Evolutionary conservation across 1,139 yeast genomes (phyloP).

Genomic region (Sugiyamaella paludigena): DNA sequence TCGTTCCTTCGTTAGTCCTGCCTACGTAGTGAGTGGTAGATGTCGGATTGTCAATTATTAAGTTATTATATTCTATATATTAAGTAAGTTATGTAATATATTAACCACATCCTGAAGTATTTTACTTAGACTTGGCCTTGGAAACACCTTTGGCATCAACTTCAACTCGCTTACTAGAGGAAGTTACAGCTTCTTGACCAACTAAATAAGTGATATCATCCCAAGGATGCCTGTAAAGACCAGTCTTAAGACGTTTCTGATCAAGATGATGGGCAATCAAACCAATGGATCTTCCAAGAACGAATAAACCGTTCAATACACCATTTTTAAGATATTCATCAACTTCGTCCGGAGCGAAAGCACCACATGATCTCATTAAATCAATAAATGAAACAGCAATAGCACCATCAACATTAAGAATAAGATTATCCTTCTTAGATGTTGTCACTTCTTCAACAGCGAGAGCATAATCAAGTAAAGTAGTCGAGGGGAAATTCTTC

Average conservation of each 20-base stretch:
- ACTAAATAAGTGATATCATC: constrained; percentile 47
- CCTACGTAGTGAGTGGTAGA: too few relatives aligned
- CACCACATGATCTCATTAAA: constrained; percentile 45
- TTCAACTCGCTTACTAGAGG: constrained; percentile 36
- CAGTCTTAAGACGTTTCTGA: constrained; percentile 48
- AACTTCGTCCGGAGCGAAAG: constrained; percentile 45
- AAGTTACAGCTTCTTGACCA: constrained; percentile 38
- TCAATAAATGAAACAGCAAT: constrained; percentile 48
- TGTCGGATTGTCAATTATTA: too few relatives aligned
- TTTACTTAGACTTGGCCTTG: constrained; percentile 32
- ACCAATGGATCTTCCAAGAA: constrained; percentile 48
- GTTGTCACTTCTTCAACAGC: constrained; percentile 50
- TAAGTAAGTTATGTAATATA: too few relatives aligned
- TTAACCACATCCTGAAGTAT: too few relatives aligned
- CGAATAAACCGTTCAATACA: constrained; percentile 48
- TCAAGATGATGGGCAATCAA: constrained; percentile 48
- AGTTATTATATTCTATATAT: too few relatives aligned
- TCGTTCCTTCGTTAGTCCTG: too few relatives aligned
- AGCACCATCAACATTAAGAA: constrained; percentile 48
- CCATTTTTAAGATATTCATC: constrained; percentile 47
- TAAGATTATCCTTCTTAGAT: constrained; percentile 47
- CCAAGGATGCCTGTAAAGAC: constrained; percentile 49
- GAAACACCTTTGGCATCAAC: constrained; percentile 38
- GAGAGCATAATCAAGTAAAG: constrained; percentile 46
- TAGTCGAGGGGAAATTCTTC: constrained; percentile 46